Evolutionary conservation across 2,329 filamentous ascomycete genomes (phyloP).

Genomic region (Scytalidium lignicola): DNA sequence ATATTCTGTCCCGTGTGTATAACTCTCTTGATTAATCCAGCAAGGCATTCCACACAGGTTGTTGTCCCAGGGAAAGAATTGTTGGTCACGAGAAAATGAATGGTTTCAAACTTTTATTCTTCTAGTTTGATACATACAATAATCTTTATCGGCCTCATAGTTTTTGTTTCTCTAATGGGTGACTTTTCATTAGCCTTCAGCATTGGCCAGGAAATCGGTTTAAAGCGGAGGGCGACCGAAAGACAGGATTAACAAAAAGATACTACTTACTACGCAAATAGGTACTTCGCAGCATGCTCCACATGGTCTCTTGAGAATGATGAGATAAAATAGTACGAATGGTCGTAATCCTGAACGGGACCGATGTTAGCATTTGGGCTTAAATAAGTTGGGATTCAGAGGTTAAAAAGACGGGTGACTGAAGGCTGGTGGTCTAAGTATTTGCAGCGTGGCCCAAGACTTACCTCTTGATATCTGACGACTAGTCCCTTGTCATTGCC

Average conservation of each 20-base stretch:
- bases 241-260: neutral
- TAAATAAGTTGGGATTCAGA: no score
- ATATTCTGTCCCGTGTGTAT: neutral
- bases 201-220: neutral
- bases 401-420: neutral
- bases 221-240: neutral
- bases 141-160: neutral
- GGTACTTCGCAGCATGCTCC: constrained; percentile 82
- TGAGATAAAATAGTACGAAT: constrained; percentile 96
- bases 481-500: constrained; percentile 66
- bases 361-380: constrained; percentile 8
- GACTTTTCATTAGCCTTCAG: neutral
- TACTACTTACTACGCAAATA: constrained; percentile 53
- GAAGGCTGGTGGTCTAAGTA: no score
- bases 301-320: constrained; percentile 87
- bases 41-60: no score
- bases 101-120: neutral
- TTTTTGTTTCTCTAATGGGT: neutral
- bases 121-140: neutral
- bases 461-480: constrained; percentile 74
- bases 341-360: constrained; percentile 69
- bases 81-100: neutral
- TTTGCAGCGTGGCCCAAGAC: constrained; percentile 22
- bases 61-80: no score
- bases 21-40: no score